Evolutionary conservation across 2,329 filamentous ascomycete species (phyloP).

Genomic region (Talaromyces albobiverticillius): DNA sequence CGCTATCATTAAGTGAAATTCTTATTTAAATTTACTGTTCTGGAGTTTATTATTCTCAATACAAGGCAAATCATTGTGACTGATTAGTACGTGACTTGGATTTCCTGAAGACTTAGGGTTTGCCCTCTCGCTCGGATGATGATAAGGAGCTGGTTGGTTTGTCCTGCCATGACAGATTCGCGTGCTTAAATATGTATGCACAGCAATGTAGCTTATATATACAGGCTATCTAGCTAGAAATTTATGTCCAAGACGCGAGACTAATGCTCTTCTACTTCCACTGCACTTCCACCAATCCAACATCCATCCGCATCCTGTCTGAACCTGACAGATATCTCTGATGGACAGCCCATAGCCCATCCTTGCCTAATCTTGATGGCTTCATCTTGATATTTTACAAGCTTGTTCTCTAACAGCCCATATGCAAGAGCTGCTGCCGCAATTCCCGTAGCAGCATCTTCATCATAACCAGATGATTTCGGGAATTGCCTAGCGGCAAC

Average conservation of each 20-base stretch:
- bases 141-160: too few relatives aligned
- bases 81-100: too few relatives aligned
- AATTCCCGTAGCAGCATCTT: slow-evolving; percentile 17
- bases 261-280: background rate
- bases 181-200: too few relatives aligned
- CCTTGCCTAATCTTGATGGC: background rate
- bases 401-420: slow-evolving; percentile 1
- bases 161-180: too few relatives aligned
- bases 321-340: background rate
- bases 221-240: too few relatives aligned
- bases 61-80: too few relatives aligned
- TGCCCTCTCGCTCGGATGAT: too few relatives aligned
- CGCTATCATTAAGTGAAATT: background rate
- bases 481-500: slow-evolving; percentile 17
- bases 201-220: too few relatives aligned
- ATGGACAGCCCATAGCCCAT: slow-evolving; percentile 2
- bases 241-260: too few relatives aligned
- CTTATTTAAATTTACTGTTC: too few relatives aligned
- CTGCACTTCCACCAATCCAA: slow-evolving; percentile 13
- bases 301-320: slow-evolving; percentile 9
- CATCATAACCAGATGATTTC: slow-evolving; percentile 9
- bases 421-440: slow-evolving; percentile 16
- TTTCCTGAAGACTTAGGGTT: too few relatives aligned
- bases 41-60: too few relatives aligned
- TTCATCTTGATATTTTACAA: background rate